Base-by-base conservation (phyloP, 352 stramenopile species). In the Pythium apleroticum region DNA sequence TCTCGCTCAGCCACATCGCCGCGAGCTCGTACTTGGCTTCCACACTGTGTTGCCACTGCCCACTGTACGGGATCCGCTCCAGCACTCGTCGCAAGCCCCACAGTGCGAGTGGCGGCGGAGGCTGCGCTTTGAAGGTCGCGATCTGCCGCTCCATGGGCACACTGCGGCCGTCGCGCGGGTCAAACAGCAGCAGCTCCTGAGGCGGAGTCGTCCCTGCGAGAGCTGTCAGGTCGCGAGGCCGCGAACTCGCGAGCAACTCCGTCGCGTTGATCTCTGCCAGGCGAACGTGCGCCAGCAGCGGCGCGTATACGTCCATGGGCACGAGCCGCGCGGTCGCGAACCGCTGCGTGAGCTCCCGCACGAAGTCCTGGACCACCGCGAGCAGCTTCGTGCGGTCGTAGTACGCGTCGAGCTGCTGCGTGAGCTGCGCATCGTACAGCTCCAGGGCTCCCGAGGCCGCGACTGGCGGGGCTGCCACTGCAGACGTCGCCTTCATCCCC, bases 311-410 rank as follows among this genome's bases (percentile, higher is more conserved):
- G 52, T 76, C 81, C 58, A 62, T 56, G 14, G 75, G 73, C 50
- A 88, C 63, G 30, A 69, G 55, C 20, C 73, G 43, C n/a, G 60
- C 30, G 11, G 46, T 56, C 37, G 72, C 72, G 52, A 73, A 85
- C 14, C 31, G 52, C 10, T 60, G 53, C 31, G 70, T 71, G 33
- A 84, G 56, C 19, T 57, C 57, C 2, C 49, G 43, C 41, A 82
- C 60, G 35, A 73, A 81, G 33, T 46, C 31, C 19, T 76, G 57
- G 20, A 84, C 31, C 48, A 84, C 75, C 3, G 71, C 50, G 14
- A 86, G 65, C 25, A 86, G 31, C 50, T 71, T 68, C 6, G 76
- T 84, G 17, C 61, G 64, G 15, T 63, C 58, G 19, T 84, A 83
- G 57, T 83, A 84, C 53, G 71, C 69, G 24, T 81, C 66, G 12